phyloP scores from a whole-genome alignment of 1,139 yeast genomes.

The Kodamaea alishanica region DNA sequence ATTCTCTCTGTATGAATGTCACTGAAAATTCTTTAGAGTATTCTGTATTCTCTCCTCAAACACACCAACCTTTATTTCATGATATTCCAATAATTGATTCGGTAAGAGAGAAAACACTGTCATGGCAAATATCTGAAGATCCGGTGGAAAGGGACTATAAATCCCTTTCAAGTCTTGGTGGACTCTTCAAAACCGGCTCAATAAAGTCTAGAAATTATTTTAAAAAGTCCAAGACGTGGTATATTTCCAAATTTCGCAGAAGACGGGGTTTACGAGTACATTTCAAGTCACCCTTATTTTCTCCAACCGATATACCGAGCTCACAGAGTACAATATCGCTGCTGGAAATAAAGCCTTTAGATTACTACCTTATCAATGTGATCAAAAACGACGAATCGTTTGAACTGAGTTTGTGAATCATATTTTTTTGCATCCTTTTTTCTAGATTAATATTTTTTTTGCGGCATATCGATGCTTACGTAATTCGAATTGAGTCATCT shows the following conservation, averaged over 20 bases:
- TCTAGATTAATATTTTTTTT: not conserved
- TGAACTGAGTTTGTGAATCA: no score
- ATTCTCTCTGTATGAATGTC: not conserved
- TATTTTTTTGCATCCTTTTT: not conserved
- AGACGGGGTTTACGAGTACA: conserved; percentile 2
- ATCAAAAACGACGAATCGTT: no score
- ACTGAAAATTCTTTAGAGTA: conserved; percentile 16
- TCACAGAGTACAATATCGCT: not conserved
- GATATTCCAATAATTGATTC: conserved; percentile 25
- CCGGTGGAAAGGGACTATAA: not conserved
- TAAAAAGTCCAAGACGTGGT: not conserved
- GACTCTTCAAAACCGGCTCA: conserved; percentile 1
- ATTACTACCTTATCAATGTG: no score
- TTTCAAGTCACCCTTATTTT: conserved; percentile 3
- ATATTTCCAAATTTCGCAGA: not conserved
- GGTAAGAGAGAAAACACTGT: conserved; percentile 7
- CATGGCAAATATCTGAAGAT: not conserved
- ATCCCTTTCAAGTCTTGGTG: conserved; percentile 1
- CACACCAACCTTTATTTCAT: conserved; percentile 20
- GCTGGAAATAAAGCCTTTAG: no score
- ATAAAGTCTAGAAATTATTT: not conserved
- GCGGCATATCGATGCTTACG: not conserved
- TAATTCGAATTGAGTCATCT: conserved; percentile 1
- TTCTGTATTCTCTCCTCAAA: conserved; percentile 25
- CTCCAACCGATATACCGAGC: not conserved